phyloP scores from a whole-genome alignment of 1,139 yeast species.

The Casaregolazyma suthepensis region DNA sequence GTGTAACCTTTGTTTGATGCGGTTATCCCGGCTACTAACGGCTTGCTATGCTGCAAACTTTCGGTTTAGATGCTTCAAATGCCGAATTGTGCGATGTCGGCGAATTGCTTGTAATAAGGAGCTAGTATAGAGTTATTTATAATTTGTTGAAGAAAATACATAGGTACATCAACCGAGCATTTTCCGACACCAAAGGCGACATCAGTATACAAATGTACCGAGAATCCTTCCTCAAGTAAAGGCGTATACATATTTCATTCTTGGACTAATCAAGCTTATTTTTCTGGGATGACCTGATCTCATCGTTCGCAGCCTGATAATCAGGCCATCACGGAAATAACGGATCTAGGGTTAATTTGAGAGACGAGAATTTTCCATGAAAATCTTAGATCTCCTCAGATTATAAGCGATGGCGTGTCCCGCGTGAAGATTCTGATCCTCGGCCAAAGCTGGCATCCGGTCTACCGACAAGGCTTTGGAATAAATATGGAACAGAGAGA shows the following conservation, averaged over 20 bases:
- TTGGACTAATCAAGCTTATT: background rate
- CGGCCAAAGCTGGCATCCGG: too few species aligned
- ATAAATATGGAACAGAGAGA: too few species aligned
- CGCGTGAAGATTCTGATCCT: background rate
- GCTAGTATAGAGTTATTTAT: too few species aligned
- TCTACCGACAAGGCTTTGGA: too few species aligned
- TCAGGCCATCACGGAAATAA: background rate
- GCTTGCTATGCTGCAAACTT: background rate
- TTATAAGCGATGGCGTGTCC: background rate
- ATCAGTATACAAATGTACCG: too few species aligned
- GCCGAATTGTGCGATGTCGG: background rate
- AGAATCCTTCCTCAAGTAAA: too few species aligned
- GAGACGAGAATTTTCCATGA: background rate
- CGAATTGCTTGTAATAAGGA: background rate
- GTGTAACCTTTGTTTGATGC: background rate
- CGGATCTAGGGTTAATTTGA: background rate
- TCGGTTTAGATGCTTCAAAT: background rate
- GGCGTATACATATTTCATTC: too few species aligned
- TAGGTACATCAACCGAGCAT: too few species aligned
- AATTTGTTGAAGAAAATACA: too few species aligned
- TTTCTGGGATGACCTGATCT: background rate
- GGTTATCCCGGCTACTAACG: background rate
- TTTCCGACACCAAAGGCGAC: too few species aligned
- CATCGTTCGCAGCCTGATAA: background rate
- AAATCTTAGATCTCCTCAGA: background rate